phyloP scores from a whole-genome alignment of 2,329 filamentous ascomycete genomes.

The Knoxdaviesia capensis region DNA sequence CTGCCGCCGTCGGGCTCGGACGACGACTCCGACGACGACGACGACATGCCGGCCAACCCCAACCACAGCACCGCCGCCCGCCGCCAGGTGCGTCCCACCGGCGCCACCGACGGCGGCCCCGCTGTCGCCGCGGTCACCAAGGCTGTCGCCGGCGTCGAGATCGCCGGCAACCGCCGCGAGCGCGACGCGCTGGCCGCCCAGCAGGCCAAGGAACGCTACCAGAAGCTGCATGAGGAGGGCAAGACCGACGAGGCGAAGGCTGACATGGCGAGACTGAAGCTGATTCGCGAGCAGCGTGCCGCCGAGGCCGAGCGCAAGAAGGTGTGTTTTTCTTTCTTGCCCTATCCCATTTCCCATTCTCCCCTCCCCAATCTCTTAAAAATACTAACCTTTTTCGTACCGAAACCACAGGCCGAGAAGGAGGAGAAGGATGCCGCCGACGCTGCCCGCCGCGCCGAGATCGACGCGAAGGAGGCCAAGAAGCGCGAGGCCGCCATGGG shows the following conservation, averaged over 20 bases:
- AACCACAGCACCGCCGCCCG: constrained; percentile 69
- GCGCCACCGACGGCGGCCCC: constrained; percentile 7
- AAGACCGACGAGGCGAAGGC: constrained; percentile 93
- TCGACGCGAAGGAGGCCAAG: constrained; percentile 35
- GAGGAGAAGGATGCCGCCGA: constrained; percentile 34
- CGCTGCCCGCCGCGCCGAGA: constrained; percentile 24
- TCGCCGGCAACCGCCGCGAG: constrained; percentile 29
- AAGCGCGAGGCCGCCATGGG: constrained; percentile 30
- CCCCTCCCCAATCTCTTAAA: no score
- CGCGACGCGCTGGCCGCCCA: constrained; percentile 65
- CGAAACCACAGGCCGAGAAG: constrained; percentile 30
- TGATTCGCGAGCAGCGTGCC: constrained; percentile 73
- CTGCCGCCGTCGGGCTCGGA: constrained; percentile 52
- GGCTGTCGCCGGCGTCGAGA: constrained; percentile 32
- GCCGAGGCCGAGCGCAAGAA: constrained; percentile 67
- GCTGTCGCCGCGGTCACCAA: constrained; percentile 29
- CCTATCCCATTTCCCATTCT: background rate
- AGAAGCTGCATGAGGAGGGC: constrained; percentile 79
- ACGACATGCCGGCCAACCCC: constrained; percentile 66
- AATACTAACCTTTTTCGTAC: background rate
- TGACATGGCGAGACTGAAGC: constrained; percentile 62
- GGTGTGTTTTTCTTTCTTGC: constrained; percentile 26
- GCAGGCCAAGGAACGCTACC: constrained; percentile 74
- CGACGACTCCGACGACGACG: constrained; percentile 29
- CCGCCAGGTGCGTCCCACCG: constrained; percentile 29